A percentile compares a stretch with the other conserved stretches of the same genome.
Conservation (phyloP, 352 stramenopile genomes). For the Phytophthora melonis region DNA sequence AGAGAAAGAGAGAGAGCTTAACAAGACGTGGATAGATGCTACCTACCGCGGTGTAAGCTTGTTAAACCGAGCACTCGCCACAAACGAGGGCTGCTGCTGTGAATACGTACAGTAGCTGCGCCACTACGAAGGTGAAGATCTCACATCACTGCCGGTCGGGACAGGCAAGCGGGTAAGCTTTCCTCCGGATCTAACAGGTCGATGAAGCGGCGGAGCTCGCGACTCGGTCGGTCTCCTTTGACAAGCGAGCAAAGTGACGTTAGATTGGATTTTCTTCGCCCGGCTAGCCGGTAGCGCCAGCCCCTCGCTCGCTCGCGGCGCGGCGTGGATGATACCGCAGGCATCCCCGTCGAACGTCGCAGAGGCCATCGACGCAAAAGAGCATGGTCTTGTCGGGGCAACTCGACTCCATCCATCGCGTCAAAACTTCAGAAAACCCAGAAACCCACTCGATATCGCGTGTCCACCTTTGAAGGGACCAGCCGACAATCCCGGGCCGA, state of each 20-base stretch:
- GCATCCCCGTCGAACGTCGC: slow-evolving; percentile 11
- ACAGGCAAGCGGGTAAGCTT: too few species aligned
- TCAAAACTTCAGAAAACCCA: slow-evolving; percentile 26
- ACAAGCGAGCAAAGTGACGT: not conserved
- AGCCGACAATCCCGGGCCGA: slow-evolving; percentile 21
- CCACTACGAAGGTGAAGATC: too few species aligned
- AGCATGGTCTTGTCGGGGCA: too few species aligned
- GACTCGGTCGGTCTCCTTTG: too few species aligned
- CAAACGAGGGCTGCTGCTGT: too few species aligned
- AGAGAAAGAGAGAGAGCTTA: not conserved
- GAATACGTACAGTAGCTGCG: too few species aligned
- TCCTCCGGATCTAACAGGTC: too few species aligned
- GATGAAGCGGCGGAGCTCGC: too few species aligned
- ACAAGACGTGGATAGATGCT: too few species aligned
- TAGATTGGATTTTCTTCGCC: slow-evolving; percentile 36
- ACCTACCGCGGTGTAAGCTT: too few species aligned
- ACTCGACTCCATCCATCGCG: not conserved
- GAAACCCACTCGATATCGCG: slow-evolving; percentile 5
- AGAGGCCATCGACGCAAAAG: slow-evolving; percentile 6
- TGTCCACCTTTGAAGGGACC: slow-evolving; percentile 11
- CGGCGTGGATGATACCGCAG: slow-evolving; percentile 15
- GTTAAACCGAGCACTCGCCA: too few species aligned
- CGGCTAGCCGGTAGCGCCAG: slow-evolving; percentile 20
- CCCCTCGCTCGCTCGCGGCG: slow-evolving; percentile 4
- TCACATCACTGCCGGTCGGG: too few species aligned